A percentile compares a stretch with the other conserved stretches of the same genome.
Evolutionary conservation across 2,329 filamentous ascomycete genomes (phyloP).

Genomic region (Colletotrichum lentis): DNA sequence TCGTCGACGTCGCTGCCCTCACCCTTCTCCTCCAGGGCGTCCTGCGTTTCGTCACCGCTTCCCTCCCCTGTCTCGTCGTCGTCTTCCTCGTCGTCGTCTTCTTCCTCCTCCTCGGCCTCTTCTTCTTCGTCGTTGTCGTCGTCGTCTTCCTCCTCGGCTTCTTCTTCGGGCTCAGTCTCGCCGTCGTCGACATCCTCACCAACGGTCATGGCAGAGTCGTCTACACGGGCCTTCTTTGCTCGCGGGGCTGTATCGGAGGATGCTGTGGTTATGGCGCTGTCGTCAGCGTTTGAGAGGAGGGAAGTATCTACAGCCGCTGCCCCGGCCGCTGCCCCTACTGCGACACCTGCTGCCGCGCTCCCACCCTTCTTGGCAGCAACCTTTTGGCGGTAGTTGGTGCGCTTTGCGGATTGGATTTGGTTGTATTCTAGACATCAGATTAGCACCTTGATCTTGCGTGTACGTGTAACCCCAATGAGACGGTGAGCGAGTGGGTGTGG

Average conservation of each 20-base stretch:
- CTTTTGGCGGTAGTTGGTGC: constrained; percentile 75
- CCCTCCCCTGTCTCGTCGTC: constrained; percentile 61
- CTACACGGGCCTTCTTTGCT: constrained; percentile 58
- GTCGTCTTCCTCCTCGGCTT: constrained; percentile 58
- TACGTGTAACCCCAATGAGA: neutral
- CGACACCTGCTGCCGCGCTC: constrained; percentile 38
- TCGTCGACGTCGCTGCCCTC: constrained; percentile 65
- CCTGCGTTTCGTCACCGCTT: constrained; percentile 63
- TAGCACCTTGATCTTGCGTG: constrained; percentile 11
- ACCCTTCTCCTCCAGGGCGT: constrained; percentile 58
- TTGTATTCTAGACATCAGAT: constrained; percentile 67
- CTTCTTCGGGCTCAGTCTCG: constrained; percentile 55
- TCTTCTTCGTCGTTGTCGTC: constrained; percentile 52
- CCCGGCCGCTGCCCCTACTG: constrained; percentile 45
- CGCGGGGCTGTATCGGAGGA: constrained; percentile 47
- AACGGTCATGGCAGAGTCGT: constrained; percentile 47
- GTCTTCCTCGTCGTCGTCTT: constrained; percentile 55
- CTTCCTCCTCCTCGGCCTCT: constrained; percentile 55
- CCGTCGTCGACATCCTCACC: constrained; percentile 52
- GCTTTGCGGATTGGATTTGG: constrained; percentile 76
- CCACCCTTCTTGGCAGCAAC: constrained; percentile 69
- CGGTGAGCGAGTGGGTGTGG: neutral
- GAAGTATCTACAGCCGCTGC: constrained; percentile 51
- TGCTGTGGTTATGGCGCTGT: constrained; percentile 46
- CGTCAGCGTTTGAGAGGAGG: constrained; percentile 42